These are phyloP conservation scores for Fusarium liriodendri DNA, from an alignment of 2,329 filamentous ascomycete species.

Conservation along the genomic window DNA sequence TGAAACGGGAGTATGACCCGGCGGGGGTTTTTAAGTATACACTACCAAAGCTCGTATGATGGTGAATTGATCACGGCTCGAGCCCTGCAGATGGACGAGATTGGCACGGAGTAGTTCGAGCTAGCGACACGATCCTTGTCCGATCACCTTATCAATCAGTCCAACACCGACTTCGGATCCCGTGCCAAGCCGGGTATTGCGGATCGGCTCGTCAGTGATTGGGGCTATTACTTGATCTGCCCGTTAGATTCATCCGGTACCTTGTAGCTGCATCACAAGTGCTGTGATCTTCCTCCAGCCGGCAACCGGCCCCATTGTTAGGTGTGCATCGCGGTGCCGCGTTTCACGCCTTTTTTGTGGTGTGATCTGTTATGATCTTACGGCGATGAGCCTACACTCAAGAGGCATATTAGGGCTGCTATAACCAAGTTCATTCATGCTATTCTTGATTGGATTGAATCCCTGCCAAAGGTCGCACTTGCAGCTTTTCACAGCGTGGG, in stretches of 20 bases:
- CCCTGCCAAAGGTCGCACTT: not conserved
- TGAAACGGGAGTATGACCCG: constrained; percentile 16
- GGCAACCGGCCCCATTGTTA: not conserved
- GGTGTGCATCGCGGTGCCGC: not conserved
- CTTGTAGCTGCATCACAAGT: not conserved
- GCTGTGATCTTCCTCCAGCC: not conserved
- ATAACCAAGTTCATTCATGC: not conserved
- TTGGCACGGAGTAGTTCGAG: not conserved
- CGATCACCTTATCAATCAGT: constrained; percentile 30
- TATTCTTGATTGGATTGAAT: not conserved
- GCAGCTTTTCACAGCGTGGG: not conserved
- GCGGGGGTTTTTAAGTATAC: constrained; percentile 11
- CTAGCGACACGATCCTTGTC: not conserved
- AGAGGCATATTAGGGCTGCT: not conserved
- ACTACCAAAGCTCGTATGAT: constrained; percentile 4
- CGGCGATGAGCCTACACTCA: not conserved
- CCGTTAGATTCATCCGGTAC: not conserved
- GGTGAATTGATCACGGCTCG: not conserved
- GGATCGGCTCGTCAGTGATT: constrained; percentile 1
- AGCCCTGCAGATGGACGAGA: not conserved
- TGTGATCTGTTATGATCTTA: not conserved
- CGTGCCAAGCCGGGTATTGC: constrained; percentile 25
- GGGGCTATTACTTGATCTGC: not conserved
- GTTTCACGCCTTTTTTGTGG: not conserved
- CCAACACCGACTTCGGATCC: constrained; percentile 20